Base-by-base conservation (phyloP, 1,139 yeast genomes). In the Zygosaccharomyces sapae region DNA sequence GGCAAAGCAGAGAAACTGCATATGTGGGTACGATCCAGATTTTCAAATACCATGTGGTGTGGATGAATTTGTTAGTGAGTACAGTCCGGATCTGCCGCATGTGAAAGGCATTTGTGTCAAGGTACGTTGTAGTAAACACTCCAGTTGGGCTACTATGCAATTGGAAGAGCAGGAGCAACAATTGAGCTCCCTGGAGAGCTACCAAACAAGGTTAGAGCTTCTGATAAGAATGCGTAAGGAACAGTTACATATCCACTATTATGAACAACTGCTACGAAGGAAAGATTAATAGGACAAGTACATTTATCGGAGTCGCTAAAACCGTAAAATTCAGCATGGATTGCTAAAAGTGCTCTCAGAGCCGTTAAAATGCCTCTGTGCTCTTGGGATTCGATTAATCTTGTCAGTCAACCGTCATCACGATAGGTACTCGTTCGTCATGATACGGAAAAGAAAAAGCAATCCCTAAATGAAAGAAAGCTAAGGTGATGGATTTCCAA, bases 61-160 rank as follows among this genome's bases (percentile, higher is more conserved):
- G 1, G 55, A 53, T n/a, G 57, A 55, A 2, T 61, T 63, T 31
- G 43, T 47, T 1, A 25, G 29, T 8, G 46, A 50, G 24, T 55
- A 52, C n/a, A 43, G 42, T 20, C 30, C 41, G 5, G 51, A 50
- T 5, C 43, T 38, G 8, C 46, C 52, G 4, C 18, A 40, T 5
- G 34, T 57, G 6, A 40, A 49, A 18, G 60, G 55, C 18, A 54
- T 63, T 1, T 64, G 68, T 45, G 49, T 56, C 7, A 59, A 57
- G 41, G 33, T 50, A n/a, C 56, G 58, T 40, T 64, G 68, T 41
- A 47, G 48, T 38, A 55, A 53, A 37, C 68, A 64, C 41, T 49
- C 54, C 8, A 66, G 61, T 30, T 64, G 68, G 68, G 43, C 59
- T 1, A 44, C 52, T 7, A 60, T 61, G 50, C 47, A 48, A 10